A percentile compares a stretch with the other conserved stretches of the same genome.
phyloP scores from a whole-genome alignment of 1,139 yeast genomes.

The Suhomyces ambrosiae region DNA sequence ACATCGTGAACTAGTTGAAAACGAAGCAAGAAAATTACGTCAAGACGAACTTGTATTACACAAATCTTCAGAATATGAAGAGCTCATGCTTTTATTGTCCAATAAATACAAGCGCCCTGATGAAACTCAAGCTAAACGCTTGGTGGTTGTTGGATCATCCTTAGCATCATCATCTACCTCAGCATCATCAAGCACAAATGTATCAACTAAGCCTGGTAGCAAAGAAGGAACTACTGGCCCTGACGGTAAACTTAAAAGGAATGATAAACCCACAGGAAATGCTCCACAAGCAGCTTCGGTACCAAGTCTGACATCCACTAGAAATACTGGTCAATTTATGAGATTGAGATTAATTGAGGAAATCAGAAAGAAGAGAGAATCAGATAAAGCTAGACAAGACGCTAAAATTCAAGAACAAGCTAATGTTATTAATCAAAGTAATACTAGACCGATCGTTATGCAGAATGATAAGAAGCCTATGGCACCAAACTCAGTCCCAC shows the following conservation, averaged over 20 bases:
- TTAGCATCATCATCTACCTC: slow-evolving; percentile 23
- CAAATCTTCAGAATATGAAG: slow-evolving; percentile 86
- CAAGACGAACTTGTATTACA: slow-evolving; percentile 56
- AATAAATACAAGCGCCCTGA: slow-evolving; percentile 43
- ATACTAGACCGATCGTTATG: slow-evolving; percentile 20
- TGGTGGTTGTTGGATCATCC: slow-evolving; percentile 44
- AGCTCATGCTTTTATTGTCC: slow-evolving; percentile 66
- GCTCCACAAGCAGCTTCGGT: slow-evolving; percentile 21
- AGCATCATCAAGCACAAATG: slow-evolving; percentile 23
- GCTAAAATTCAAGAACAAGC: slow-evolving; percentile 38
- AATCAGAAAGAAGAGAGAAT: slow-evolving; percentile 47
- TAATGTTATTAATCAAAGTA: slow-evolving; percentile 21
- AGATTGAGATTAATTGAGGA: slow-evolving; percentile 51
- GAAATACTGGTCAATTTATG: slow-evolving; percentile 50
- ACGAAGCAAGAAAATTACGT: slow-evolving; percentile 46
- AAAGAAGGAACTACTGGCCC: slow-evolving; percentile 21
- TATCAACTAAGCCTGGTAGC: slow-evolving; percentile 19
- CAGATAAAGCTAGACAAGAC: slow-evolving; percentile 47
- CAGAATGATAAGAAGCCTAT: slow-evolving; percentile 15
- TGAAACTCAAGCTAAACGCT: slow-evolving; percentile 40
- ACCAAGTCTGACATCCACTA: slow-evolving; percentile 21
- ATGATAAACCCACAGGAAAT: slow-evolving; percentile 22
- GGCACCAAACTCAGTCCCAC: neutral
- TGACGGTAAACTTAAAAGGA: slow-evolving; percentile 28
- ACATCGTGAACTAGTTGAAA: slow-evolving; percentile 53